Base-by-base conservation (phyloP, 176 grass and related monocot species). In the Oryza nivara region DNA sequence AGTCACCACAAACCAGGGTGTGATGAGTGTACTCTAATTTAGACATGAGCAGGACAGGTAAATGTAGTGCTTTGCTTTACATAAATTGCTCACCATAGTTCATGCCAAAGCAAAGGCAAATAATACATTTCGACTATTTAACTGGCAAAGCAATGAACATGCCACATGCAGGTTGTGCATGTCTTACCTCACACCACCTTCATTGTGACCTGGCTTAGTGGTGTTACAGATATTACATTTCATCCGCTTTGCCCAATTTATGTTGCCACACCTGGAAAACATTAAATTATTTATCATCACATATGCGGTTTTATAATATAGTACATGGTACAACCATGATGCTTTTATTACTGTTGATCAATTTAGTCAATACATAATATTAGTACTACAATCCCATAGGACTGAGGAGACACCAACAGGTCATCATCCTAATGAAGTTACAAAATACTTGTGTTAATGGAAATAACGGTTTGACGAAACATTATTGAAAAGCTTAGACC, bases 211-310 rank as follows among this genome's bases (percentile, higher is more conserved):
- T 74, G 95, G 92, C 80, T 91, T 95, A 61, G 90, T 93, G 60
- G 92, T 98, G 91, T 98, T 95, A 71, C 95, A 98, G 36, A 98
- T 92, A 87, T 98, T 98, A 80, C 95, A 98, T 79, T 98, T 98
- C 14, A 46, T 90, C 30, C 95, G 95, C 75, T 98, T 95, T 41
- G 95, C 95, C 95, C 95, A 98, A 65, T 98, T 98, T 79, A 98
- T 94, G 70, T 98, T 98, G 30, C 87, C 95, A 75, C 91, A 95
- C 95, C 92, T 98, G 84, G 70, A 84, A 88, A 34, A 72, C 41
- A 84, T 74, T 25, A 15, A 76, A 46, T 38, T 68, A 51, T 5
- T 11, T 70, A 35, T 45, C 11, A 61, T 56, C 30, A 81, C 22
- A 70, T 38, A 75, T 11, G 15, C 41, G 35, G 22, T 3, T 60